Conservation (phyloP, 2,329 filamentous ascomycete species). For the Fusarium sp. region DNA sequence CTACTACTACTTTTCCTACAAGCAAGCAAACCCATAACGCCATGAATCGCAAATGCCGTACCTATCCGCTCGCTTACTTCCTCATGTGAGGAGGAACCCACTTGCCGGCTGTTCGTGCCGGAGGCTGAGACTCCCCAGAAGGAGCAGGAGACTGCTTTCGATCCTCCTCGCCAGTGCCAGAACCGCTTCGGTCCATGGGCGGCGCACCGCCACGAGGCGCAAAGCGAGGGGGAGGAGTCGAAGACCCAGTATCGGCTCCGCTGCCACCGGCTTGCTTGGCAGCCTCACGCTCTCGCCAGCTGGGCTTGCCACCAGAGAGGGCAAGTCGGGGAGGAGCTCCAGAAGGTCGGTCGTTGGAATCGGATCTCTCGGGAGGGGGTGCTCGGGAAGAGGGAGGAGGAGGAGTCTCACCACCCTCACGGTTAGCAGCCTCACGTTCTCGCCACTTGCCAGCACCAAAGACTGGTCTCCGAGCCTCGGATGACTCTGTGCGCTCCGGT, state of each 20-base stretch:
- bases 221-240: constrained; percentile 56
- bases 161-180: constrained; percentile 56
- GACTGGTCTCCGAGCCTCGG: constrained; percentile 51
- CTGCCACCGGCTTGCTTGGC: constrained; percentile 57
- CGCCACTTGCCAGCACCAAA: constrained; percentile 59
- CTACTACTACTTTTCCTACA: constrained; percentile 51
- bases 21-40: constrained; percentile 55
- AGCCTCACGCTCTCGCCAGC: constrained; percentile 81
- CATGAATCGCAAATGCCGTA: constrained; percentile 49
- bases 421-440: constrained; percentile 54
- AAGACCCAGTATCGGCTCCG: constrained; percentile 53
- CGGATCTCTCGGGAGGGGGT: constrained; percentile 58
- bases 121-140: constrained; percentile 62
- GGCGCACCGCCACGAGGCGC: constrained; percentile 55
- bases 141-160: constrained; percentile 58
- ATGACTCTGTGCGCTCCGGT: constrained; percentile 47
- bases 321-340: constrained; percentile 71
- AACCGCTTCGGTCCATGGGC: constrained; percentile 59
- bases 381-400: constrained; percentile 49
- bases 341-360: constrained; percentile 60
- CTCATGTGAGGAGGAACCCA: constrained; percentile 67
- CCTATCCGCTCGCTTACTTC: constrained; percentile 49
- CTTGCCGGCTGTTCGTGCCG: constrained; percentile 68
- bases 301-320: constrained; percentile 69
- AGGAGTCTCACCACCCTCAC: constrained; percentile 48